Percentiles rank a stretch among this genome's conserved stretches.
phyloP scores from a whole-genome alignment of 148 eudicot species.

The Vaccinium vitisidaea region DNA sequence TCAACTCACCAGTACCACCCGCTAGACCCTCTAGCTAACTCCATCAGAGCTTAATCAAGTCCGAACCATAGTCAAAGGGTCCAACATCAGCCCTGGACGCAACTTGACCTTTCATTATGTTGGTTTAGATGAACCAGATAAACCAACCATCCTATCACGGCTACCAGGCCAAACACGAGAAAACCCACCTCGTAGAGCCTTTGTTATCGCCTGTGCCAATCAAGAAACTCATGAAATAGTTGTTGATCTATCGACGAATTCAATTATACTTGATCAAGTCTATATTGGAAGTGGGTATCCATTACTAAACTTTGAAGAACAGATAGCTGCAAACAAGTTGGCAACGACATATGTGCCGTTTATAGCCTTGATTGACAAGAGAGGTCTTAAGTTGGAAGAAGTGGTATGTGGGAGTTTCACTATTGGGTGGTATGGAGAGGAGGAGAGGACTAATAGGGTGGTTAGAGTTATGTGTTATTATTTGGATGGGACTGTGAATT shows the following conservation, averaged over 20 bases:
- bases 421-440: conserved; percentile 53
- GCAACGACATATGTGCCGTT: conserved; percentile 32
- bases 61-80: conserved; percentile 25
- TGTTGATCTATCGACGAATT: conserved; percentile 22
- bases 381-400: conserved; percentile 46
- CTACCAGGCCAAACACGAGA: background rate
- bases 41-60: conserved; percentile 45
- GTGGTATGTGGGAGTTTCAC: conserved; percentile 30
- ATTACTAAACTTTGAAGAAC: conserved; percentile 29
- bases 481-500: conserved; percentile 31
- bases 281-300: conserved; percentile 47
- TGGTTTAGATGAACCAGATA: conserved; percentile 49
- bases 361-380: conserved; percentile 31
- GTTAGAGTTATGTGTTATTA: conserved; percentile 39
- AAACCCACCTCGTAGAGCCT: conserved; percentile 35
- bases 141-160: conserved; percentile 26
- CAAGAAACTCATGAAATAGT: conserved; percentile 35
- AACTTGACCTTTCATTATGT: conserved; percentile 47
- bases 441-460: conserved; percentile 18
- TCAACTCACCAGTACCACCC: conserved; percentile 28
- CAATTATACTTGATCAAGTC: conserved; percentile 22
- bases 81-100: conserved; percentile 5
- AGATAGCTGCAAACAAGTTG: conserved; percentile 25
- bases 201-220: conserved; percentile 30
- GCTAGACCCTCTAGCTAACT: conserved; percentile 38